phyloP scores from a whole-genome alignment of 345 rosid species.

The Eucalyptus curtisii region DNA sequence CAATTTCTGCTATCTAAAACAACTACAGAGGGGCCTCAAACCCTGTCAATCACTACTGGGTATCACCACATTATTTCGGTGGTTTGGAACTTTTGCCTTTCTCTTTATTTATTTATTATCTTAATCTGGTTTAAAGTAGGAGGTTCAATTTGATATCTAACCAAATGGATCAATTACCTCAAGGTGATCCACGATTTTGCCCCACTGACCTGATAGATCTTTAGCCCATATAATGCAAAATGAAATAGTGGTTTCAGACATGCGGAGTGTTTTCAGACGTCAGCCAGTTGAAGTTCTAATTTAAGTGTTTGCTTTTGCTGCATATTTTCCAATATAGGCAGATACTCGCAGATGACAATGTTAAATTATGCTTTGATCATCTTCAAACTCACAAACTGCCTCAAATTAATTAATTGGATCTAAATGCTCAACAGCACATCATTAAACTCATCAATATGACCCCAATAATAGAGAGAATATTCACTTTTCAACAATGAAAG shows the following conservation, averaged over 20 bases:
- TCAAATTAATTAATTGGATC: neutral
- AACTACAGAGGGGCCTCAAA: neutral
- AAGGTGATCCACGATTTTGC: neutral
- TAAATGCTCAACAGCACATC: neutral
- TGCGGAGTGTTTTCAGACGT: neutral
- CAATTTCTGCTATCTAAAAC: neutral
- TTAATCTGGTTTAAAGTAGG: neutral
- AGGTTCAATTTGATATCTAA: neutral
- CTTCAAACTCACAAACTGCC: neutral
- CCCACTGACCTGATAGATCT: neutral
- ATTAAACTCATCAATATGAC: neutral
- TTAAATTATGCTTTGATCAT: neutral
- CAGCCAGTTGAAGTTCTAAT: neutral
- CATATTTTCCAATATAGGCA: neutral
- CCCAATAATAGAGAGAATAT: neutral
- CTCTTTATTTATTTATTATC: neutral
- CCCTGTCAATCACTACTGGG: neutral
- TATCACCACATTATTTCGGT: neutral
- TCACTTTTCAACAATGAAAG: neutral
- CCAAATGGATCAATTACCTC: neutral
- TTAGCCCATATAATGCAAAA: neutral
- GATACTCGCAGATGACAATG: neutral
- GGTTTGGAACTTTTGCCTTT: neutral
- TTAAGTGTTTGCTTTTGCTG: neutral
- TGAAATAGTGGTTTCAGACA: neutral